Evolutionary conservation across 176 grass and related monocot species (phyloP).

Genomic region (Carex littledalei): DNA sequence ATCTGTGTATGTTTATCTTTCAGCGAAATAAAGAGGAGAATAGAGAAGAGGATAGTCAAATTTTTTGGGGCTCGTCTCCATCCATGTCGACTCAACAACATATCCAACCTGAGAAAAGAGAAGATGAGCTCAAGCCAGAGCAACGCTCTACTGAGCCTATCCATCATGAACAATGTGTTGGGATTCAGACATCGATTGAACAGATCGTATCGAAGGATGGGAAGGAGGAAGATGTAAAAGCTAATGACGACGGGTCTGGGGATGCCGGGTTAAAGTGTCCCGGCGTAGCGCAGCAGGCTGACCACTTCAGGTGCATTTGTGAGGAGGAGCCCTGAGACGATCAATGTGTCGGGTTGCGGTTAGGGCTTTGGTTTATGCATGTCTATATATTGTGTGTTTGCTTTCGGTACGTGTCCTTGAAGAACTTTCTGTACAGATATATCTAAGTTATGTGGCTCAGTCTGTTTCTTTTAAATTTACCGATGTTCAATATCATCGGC

Average conservation of each 20-base stretch:
- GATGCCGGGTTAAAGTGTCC: background rate
- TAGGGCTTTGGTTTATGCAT: background rate
- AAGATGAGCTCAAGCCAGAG: background rate
- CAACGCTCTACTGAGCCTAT: background rate
- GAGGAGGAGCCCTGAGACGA: background rate
- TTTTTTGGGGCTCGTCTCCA: background rate
- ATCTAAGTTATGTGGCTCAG: too few species aligned
- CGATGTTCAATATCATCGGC: too few species aligned
- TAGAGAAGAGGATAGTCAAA: background rate
- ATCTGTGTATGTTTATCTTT: background rate
- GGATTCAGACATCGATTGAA: background rate
- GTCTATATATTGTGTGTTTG: background rate
- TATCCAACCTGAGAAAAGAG: background rate
- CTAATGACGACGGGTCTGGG: background rate
- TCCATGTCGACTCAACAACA: background rate
- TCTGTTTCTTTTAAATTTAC: too few species aligned
- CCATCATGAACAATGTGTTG: background rate
- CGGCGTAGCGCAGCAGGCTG: background rate
- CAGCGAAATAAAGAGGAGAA: background rate
- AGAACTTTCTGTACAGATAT: background rate
- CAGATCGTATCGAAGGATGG: background rate
- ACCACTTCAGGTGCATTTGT: conserved; percentile 6
- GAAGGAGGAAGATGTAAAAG: background rate
- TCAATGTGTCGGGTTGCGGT: background rate
- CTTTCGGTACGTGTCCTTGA: background rate